Percentiles rank a stretch among this genome's conserved stretches.
phyloP scores from a whole-genome alignment of 805 yeast species.

The Cyberlindnera americana region DNA sequence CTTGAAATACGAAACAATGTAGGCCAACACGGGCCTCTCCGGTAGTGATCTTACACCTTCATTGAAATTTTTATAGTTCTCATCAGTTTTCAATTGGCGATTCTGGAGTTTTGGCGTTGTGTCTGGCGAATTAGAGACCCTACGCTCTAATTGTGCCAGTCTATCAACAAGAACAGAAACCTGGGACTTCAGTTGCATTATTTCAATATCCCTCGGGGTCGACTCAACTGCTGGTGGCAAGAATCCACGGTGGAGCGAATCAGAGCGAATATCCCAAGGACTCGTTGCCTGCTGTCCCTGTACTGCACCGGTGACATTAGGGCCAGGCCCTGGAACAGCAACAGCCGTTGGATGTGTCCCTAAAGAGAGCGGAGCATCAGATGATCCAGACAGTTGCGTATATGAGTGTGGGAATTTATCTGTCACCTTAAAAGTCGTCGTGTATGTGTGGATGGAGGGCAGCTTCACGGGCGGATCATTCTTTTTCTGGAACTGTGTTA shows the following conservation, averaged over 20 bases:
- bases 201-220: conserved; percentile 11
- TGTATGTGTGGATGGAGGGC: conserved; percentile 19
- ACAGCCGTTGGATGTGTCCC: too few species aligned
- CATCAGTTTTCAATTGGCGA: background rate
- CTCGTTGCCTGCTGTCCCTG: too few species aligned
- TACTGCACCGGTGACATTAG: too few species aligned
- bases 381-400: conserved; percentile 3
- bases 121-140: background rate
- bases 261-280: background rate
- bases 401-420: conserved; percentile 12
- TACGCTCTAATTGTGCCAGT: conserved; percentile 16
- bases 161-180: conserved; percentile 15
- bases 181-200: conserved; percentile 14
- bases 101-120: background rate
- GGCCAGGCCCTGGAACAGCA: too few species aligned
- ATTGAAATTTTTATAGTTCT: background rate
- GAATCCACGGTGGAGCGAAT: background rate
- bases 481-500: background rate
- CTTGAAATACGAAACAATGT: conserved; percentile 12
- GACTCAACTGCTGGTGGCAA: background rate
- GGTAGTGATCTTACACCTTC: conserved; percentile 10
- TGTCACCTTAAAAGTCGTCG: conserved; percentile 16
- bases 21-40: background rate
- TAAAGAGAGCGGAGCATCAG: background rate
- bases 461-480: conserved; percentile 6